Evolutionary conservation across 176 grass and related monocot genomes (phyloP).

Genomic region (Ananas comosus): DNA sequence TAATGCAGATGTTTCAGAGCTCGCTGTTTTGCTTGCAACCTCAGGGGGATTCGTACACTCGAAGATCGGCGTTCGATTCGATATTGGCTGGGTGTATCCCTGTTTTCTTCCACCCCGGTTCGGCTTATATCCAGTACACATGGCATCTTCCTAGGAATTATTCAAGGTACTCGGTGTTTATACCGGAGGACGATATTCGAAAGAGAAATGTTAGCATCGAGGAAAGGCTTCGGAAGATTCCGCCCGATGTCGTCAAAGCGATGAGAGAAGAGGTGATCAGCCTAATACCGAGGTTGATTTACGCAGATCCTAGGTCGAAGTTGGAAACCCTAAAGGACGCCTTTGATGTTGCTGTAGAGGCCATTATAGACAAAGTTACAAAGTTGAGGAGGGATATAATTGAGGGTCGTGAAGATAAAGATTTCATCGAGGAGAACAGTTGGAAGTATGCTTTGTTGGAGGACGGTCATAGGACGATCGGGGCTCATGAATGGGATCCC

Average conservation of each 20-base stretch:
- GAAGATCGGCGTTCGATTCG: constrained; percentile 89
- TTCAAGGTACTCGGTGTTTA: constrained; percentile 83
- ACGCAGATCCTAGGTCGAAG: constrained; percentile 79
- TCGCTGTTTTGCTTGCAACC: constrained; percentile 93
- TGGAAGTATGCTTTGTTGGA: constrained; percentile 91
- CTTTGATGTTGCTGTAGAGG: constrained; percentile 78
- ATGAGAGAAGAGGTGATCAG: constrained; percentile 93
- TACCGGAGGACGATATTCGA: constrained; percentile 60
- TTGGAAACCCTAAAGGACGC: constrained; percentile 84
- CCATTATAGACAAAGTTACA: constrained; percentile 70
- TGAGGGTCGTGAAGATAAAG: constrained; percentile 45
- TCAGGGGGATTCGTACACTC: constrained; percentile 88
- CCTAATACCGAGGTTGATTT: constrained; percentile 83
- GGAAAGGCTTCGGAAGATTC: constrained; percentile 49
- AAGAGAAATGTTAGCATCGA: constrained; percentile 60
- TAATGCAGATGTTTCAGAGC: constrained; percentile 98
- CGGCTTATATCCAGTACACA: constrained; percentile 81
- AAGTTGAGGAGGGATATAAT: constrained; percentile 76
- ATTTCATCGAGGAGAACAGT: constrained; percentile 87
- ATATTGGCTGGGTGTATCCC: constrained; percentile 93
- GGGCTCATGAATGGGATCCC: constrained; percentile 86
- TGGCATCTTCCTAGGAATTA: constrained; percentile 98
- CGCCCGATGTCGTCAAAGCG: constrained; percentile 37
- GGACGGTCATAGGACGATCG: constrained; percentile 46
- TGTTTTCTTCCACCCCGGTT: constrained; percentile 97